phyloP scores from a whole-genome alignment of 768 basidiomycete species.

The Tremella yokohamensis region DNA sequence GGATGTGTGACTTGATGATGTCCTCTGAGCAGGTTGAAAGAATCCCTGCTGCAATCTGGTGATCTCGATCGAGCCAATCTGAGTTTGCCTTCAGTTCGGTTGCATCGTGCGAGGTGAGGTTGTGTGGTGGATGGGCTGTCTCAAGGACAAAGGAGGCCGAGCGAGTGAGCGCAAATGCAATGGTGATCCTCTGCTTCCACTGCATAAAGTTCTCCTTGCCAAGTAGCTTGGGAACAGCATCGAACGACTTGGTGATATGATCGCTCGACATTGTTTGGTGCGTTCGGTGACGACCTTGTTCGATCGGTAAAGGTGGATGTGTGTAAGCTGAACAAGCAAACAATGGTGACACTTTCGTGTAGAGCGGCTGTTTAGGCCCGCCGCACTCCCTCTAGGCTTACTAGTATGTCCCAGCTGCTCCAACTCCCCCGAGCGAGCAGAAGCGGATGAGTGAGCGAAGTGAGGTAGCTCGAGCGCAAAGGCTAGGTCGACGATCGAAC shows the following conservation, averaged over 20 bases:
- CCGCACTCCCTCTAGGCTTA: slow-evolving; percentile 3
- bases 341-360: slow-evolving; percentile 6
- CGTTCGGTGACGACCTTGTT: slow-evolving; percentile 2
- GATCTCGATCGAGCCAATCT: slow-evolving; percentile 8
- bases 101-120: slow-evolving; percentile 6
- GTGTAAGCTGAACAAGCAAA: slow-evolving; percentile 4
- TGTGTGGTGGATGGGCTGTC: slow-evolving; percentile 3
- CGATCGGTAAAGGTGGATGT: background rate
- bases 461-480: background rate
- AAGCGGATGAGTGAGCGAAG: background rate
- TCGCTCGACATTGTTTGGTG: slow-evolving; percentile 5
- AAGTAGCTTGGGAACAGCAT: slow-evolving; percentile 9
- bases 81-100: slow-evolving; percentile 4
- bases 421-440: slow-evolving; percentile 1
- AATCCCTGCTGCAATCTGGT: slow-evolving; percentile 11
- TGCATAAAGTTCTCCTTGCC: slow-evolving; percentile 12
- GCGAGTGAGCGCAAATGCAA: slow-evolving; percentile 8
- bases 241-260: slow-evolving; percentile 6
- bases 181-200: slow-evolving; percentile 10
- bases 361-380: slow-evolving; percentile 6
- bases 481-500: slow-evolving; percentile 2
- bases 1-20: slow-evolving; percentile 8
- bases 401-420: slow-evolving; percentile 2
- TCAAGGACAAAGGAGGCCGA: slow-evolving; percentile 6
- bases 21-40: slow-evolving; percentile 6